Percentiles rank a stretch among this genome's conserved stretches.
These are phyloP conservation scores for Lipomyces sp. DNA, from an alignment of 805 yeast genomes.

Conservation along the genomic window DNA sequence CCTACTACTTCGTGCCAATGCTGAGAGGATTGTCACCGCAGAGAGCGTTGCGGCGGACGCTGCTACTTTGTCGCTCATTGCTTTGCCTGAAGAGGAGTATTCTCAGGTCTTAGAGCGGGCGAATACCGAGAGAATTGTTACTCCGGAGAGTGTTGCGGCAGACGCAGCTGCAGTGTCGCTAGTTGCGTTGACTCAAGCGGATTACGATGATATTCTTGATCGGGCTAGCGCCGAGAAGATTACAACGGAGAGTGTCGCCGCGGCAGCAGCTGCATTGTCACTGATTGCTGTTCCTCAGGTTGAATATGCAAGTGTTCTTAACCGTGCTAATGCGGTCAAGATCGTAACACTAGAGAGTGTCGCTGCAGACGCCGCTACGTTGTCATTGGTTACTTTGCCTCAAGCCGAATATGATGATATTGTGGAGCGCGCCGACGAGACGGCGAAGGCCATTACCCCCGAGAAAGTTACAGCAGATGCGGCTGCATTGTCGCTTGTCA, in stretches of 20 bases:
- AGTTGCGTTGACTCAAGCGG: background rate
- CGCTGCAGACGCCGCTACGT: conserved; percentile 21
- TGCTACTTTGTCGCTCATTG: conserved; percentile 8
- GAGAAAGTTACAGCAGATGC: conserved; percentile 5
- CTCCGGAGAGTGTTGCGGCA: background rate
- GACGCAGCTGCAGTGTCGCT: conserved; percentile 1
- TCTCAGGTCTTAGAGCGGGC: conserved; percentile 5
- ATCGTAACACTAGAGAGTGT: conserved; percentile 9
- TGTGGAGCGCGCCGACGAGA: background rate
- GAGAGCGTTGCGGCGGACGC: conserved; percentile 13
- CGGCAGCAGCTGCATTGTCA: conserved; percentile 1
- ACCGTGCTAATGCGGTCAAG: background rate
- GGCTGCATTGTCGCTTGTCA: conserved; percentile 2
- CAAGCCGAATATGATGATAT: conserved; percentile 29
- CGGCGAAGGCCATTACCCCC: background rate
- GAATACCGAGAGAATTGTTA: background rate
- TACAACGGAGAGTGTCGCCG: background rate
- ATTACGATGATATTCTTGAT: conserved; percentile 1
- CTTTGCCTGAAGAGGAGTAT: conserved; percentile 31
- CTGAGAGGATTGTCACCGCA: conserved; percentile 3
- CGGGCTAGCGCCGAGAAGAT: background rate
- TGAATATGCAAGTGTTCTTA: background rate
- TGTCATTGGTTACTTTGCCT: conserved; percentile 30
- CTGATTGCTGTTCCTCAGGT: background rate
- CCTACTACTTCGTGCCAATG: background rate